These are phyloP conservation scores for Avena sativa DNA, from an alignment of 176 grass and related monocot genomes.

Conservation along the genomic window DNA sequence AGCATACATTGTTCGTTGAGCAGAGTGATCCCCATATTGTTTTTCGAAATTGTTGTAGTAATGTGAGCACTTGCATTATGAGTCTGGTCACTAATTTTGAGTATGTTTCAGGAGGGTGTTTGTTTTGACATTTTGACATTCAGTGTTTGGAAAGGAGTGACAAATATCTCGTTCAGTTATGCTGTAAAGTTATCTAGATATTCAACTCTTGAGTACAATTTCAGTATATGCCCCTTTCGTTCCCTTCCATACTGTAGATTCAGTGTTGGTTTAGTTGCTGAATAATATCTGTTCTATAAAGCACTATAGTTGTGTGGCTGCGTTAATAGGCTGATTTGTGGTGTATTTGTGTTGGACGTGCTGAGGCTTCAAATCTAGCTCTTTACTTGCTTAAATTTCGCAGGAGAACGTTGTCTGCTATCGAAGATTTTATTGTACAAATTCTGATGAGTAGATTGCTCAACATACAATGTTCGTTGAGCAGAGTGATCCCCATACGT, in stretches of 20 bases:
- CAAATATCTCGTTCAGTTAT: not conserved
- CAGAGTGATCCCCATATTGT: not conserved
- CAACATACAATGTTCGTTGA: not conserved
- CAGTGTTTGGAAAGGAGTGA: slow-evolving; percentile 5
- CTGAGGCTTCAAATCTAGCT: slow-evolving; percentile 6
- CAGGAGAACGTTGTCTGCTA: not conserved
- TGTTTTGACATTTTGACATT: slow-evolving; percentile 7
- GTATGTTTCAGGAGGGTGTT: not conserved
- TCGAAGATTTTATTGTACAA: not conserved
- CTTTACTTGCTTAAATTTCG: slow-evolving; percentile 21
- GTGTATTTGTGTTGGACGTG: slow-evolving; percentile 16
- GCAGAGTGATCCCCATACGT: not conserved
- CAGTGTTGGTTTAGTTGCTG: not conserved
- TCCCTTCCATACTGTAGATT: not conserved
- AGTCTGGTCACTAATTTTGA: slow-evolving; percentile 2
- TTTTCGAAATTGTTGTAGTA: not conserved
- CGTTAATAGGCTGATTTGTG: not conserved
- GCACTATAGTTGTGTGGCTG: slow-evolving; percentile 9
- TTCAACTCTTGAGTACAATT: not conserved
- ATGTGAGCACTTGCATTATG: not conserved
- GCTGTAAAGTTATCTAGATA: not conserved
- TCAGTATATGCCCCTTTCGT: not conserved
- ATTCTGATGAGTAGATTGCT: slow-evolving; percentile 32
- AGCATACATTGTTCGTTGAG: not conserved
- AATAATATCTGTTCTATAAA: not conserved